Conservation (phyloP, 1,284 basidiomycete genomes). For the Leccinum solheimii region DNA sequence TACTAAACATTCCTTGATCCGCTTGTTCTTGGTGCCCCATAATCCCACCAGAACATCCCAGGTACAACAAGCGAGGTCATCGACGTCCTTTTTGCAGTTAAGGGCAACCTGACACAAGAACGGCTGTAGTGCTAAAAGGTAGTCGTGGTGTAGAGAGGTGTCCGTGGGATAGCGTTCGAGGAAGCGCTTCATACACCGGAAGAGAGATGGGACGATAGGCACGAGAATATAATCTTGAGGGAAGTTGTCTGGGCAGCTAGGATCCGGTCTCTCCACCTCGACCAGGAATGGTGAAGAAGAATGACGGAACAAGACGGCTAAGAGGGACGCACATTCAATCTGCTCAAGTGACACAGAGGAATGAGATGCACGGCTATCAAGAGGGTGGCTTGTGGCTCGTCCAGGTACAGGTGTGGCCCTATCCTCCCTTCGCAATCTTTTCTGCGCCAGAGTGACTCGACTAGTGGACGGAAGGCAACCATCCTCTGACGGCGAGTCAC, state of each 20-base stretch:
- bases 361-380: slow-evolving; percentile 19
- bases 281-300: slow-evolving; percentile 56
- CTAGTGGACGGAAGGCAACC: slow-evolving; percentile 23
- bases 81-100: slow-evolving; percentile 63
- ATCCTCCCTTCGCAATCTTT: slow-evolving; percentile 25
- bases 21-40: slow-evolving; percentile 75
- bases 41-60: slow-evolving; percentile 68
- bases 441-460: slow-evolving; percentile 30
- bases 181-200: slow-evolving; percentile 67
- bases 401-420: slow-evolving; percentile 25
- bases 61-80: slow-evolving; percentile 55
- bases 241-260: slow-evolving; percentile 23
- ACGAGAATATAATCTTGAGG: slow-evolving; percentile 19
- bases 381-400: slow-evolving; percentile 13
- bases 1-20: slow-evolving; percentile 67
- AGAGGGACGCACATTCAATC: slow-evolving; percentile 67
- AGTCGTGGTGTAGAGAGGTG: slow-evolving; percentile 74
- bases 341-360: slow-evolving; percentile 58
- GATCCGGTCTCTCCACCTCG: slow-evolving; percentile 27
- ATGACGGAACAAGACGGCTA: slow-evolving; percentile 67
- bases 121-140: slow-evolving; percentile 66
- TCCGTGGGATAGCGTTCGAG: slow-evolving; percentile 65
- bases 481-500: slow-evolving; percentile 35
- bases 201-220: slow-evolving; percentile 50
- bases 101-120: slow-evolving; percentile 72